phyloP scores from a whole-genome alignment of 441 rosid genomes.

The Isatis lusitanica region DNA sequence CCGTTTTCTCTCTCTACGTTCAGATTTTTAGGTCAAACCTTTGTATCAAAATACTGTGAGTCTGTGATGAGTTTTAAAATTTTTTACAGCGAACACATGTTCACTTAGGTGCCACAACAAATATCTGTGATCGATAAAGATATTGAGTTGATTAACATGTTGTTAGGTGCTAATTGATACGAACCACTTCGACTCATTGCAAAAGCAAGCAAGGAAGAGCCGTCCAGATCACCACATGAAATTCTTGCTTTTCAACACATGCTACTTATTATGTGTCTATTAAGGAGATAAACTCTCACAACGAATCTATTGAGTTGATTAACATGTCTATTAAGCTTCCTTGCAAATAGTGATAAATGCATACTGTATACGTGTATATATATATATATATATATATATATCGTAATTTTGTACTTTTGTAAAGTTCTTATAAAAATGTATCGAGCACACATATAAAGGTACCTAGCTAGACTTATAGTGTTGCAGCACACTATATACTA shows the following conservation, averaged over 20 bases:
- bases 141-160: neutral
- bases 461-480: too few species aligned
- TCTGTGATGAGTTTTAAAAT: too few species aligned
- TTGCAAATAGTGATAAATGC: neutral
- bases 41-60: neutral
- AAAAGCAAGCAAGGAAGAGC: neutral
- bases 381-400: neutral
- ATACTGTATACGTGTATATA: too few species aligned
- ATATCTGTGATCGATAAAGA: neutral
- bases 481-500: neutral
- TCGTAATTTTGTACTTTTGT: neutral
- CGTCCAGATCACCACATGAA: neutral
- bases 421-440: neutral
- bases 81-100: neutral
- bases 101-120: neutral
- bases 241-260: neutral
- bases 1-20: conserved; percentile 5
- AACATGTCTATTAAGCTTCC: too few species aligned
- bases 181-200: neutral
- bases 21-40: conserved; percentile 15
- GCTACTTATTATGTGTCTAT: neutral
- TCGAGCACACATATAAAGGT: neutral
- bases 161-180: neutral
- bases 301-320: too few species aligned
- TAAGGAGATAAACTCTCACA: neutral